Conservation (phyloP, 768 basidiomycete species). For the Boletus sensibilis region DNA sequence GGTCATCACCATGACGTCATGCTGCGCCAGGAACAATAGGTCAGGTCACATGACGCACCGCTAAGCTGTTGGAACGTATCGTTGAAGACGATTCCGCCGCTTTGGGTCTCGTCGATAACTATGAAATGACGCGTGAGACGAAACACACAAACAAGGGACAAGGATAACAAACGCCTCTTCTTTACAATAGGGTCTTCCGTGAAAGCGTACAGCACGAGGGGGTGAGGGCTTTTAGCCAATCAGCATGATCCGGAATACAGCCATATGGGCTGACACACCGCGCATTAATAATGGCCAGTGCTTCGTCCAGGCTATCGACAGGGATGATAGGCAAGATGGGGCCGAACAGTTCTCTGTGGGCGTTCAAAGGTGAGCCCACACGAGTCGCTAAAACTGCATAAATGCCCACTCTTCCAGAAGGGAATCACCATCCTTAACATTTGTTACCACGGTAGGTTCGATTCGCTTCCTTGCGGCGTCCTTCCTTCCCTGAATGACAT, state of each 20-base stretch:
- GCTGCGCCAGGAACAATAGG: not conserved
- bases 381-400: not conserved
- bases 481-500: constrained; percentile 41
- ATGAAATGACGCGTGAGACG: not conserved
- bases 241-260: not conserved
- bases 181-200: constrained; percentile 46
- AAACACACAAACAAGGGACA: not conserved
- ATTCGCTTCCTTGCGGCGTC: constrained; percentile 43
- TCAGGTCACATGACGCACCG: constrained; percentile 33
- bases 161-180: constrained; percentile 34
- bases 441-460: constrained; percentile 58
- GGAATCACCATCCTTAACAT: constrained; percentile 53
- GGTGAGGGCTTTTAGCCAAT: constrained; percentile 43
- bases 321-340: constrained; percentile 65
- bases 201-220: constrained; percentile 66
- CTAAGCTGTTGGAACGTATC: constrained; percentile 57
- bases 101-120: constrained; percentile 58
- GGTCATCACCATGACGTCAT: constrained; percentile 12
- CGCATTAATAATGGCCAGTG: constrained; percentile 51
- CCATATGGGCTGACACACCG: constrained; percentile 37
- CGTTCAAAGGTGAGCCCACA: not conserved
- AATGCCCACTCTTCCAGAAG: constrained; percentile 55
- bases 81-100: constrained; percentile 57
- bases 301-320: constrained; percentile 54
- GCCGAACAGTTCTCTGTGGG: constrained; percentile 66